phyloP scores from a whole-genome alignment of 768 basidiomycete genomes.

The Tremella yokohamensis region DNA sequence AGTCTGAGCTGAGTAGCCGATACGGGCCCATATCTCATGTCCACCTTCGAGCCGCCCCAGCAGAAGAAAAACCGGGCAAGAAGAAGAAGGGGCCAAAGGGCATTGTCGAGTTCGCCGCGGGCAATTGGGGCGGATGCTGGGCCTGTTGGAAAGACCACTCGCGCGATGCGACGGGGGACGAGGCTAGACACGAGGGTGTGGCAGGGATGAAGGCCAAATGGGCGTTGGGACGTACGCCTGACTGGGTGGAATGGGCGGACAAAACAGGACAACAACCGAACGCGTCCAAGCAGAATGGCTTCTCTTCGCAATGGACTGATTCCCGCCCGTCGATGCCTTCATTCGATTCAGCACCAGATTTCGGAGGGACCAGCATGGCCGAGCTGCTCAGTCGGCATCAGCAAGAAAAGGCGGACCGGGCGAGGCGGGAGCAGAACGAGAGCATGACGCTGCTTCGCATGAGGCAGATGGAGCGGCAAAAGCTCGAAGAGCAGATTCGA shows the following conservation, averaged over 20 bases:
- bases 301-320: conserved; percentile 8
- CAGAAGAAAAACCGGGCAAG: conserved; percentile 29
- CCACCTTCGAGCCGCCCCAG: conserved; percentile 28
- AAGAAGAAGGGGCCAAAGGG: conserved; percentile 36
- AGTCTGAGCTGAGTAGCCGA: conserved; percentile 15
- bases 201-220: conserved; percentile 41
- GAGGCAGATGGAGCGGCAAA: conserved; percentile 45
- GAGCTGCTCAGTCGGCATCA: conserved; percentile 25
- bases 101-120: conserved; percentile 41
- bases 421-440: conserved; percentile 29
- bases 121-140: conserved; percentile 48
- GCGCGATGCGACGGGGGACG: conserved; percentile 3
- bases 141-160: conserved; percentile 45
- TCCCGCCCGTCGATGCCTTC: conserved; percentile 12
- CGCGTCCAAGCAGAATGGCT: not conserved
- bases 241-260: conserved; percentile 43
- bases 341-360: conserved; percentile 31
- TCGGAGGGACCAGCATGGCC: conserved; percentile 31
- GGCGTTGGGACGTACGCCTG: conserved; percentile 31
- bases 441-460: conserved; percentile 48
- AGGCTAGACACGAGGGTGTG: conserved; percentile 1
- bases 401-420: conserved; percentile 13
- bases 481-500: conserved; percentile 41
- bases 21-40: conserved; percentile 44
- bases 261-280: not conserved